Conservation (phyloP, 768 basidiomycete genomes). For the Megacollybia marginata region DNA sequence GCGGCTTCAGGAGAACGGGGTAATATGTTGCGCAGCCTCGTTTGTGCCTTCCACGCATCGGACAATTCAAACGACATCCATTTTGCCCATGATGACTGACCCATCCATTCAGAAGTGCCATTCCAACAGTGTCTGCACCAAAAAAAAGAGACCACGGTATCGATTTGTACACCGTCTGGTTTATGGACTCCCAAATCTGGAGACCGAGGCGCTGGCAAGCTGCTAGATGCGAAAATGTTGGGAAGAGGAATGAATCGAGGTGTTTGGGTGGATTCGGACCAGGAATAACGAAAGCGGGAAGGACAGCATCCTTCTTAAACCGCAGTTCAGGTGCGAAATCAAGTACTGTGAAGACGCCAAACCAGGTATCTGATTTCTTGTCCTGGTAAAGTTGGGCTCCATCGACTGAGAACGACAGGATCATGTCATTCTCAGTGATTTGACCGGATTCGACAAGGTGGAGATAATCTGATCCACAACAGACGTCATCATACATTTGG, state of each 20-base stretch:
- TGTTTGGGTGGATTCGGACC: conserved; percentile 27
- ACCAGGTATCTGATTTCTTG: conserved; percentile 26
- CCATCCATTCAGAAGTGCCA: background rate
- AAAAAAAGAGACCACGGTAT: background rate
- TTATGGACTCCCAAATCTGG: background rate
- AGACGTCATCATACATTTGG: conserved; percentile 5
- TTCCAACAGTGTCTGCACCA: background rate
- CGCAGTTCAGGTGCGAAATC: no score
- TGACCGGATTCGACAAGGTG: conserved; percentile 1
- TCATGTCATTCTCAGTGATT: conserved; percentile 15
- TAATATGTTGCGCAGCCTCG: background rate
- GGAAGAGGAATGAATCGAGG: conserved; percentile 21
- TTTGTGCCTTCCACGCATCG: background rate
- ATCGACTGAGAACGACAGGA: conserved; percentile 30
- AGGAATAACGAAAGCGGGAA: conserved; percentile 21
- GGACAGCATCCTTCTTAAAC: conserved; percentile 22
- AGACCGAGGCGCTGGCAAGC: conserved; percentile 3
- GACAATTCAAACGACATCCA: conserved; percentile 5
- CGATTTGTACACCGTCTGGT: background rate
- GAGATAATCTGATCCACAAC: conserved; percentile 9
- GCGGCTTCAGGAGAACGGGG: background rate
- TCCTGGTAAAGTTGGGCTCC: conserved; percentile 32
- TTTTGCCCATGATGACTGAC: background rate
- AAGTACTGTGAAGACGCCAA: conserved; percentile 29
- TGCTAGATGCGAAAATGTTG: conserved; percentile 24